A percentile compares a stretch with the other conserved stretches of the same genome.
phyloP scores from a whole-genome alignment of 1,284 basidiomycete species.

The Peniophora sp. region DNA sequence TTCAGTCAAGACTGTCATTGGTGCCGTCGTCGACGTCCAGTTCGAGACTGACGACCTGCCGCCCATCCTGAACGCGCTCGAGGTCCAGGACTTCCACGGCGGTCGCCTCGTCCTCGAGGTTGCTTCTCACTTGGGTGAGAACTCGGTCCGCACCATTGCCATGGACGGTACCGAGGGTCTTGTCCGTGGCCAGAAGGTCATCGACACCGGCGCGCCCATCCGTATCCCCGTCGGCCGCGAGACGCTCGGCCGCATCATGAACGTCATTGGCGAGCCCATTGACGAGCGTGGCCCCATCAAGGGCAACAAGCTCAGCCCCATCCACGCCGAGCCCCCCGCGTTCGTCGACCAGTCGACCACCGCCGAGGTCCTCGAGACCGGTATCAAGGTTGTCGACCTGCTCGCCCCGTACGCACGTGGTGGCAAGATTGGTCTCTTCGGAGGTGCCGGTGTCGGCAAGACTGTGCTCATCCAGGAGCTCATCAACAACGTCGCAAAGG shows the following conservation, averaged over 20 bases:
- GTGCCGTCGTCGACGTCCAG: slow-evolving; percentile 99
- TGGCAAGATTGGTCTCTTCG: slow-evolving; percentile 99
- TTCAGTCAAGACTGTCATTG: slow-evolving; percentile 89
- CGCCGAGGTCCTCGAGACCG: slow-evolving; percentile 97
- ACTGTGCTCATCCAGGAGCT: slow-evolving; percentile 98
- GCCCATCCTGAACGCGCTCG: slow-evolving; percentile 95
- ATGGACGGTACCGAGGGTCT: slow-evolving; percentile 99
- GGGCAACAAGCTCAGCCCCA: slow-evolving; percentile 84
- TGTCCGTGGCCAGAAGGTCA: slow-evolving; percentile 94
- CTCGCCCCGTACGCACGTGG: slow-evolving; percentile 99
- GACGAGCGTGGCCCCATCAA: slow-evolving; percentile 99
- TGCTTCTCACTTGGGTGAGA: slow-evolving; percentile 96
- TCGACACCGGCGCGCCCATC: slow-evolving; percentile 96
- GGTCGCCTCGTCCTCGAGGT: slow-evolving; percentile 95
- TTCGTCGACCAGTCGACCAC: slow-evolving; percentile 99
- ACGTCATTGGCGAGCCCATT: slow-evolving; percentile 99
- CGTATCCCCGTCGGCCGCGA: slow-evolving; percentile 91
- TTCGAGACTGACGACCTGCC: slow-evolving; percentile 88
- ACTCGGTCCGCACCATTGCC: slow-evolving; percentile 95
- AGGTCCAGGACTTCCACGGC: slow-evolving; percentile 89
- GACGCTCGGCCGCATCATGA: slow-evolving; percentile 98
- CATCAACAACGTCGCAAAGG: slow-evolving; percentile 99
- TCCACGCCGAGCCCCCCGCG: slow-evolving; percentile 93
- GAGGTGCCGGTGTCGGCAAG: slow-evolving; percentile 99
- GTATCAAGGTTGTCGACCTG: slow-evolving; percentile 99